phyloP scores from a whole-genome alignment of 164 flowering plant species.

The Umbilicus rupestris region DNA sequence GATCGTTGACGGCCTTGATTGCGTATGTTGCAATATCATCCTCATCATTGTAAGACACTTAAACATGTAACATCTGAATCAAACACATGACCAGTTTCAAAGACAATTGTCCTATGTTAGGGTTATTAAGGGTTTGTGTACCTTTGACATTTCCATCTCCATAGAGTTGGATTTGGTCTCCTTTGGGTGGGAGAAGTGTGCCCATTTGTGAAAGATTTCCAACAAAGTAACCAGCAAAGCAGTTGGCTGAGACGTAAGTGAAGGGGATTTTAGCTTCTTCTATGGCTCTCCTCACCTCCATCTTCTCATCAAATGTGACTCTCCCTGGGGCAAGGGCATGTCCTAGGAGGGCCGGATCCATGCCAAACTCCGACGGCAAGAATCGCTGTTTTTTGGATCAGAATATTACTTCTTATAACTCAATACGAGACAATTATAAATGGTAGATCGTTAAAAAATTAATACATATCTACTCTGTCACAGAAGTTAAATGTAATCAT shows the following conservation, averaged over 20 bases:
- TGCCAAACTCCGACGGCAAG: conserved; percentile 27
- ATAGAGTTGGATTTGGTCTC: conserved; percentile 14
- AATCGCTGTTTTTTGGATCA: conserved; percentile 19
- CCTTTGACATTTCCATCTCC: conserved; percentile 26
- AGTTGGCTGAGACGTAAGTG: conserved; percentile 21
- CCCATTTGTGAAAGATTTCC: conserved; percentile 16
- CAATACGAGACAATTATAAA: too few relatives aligned
- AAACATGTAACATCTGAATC: not conserved
- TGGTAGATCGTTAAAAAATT: too few relatives aligned
- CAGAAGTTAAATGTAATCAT: too few relatives aligned
- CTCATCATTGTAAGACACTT: conserved; percentile 36
- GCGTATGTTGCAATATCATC: conserved; percentile 43
- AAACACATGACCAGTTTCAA: not conserved
- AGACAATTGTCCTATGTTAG: not conserved
- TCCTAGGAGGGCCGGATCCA: conserved; percentile 20
- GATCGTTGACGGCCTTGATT: conserved; percentile 40
- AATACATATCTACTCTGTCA: too few relatives aligned
- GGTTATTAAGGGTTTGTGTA: not conserved
- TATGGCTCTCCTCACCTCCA: conserved; percentile 23
- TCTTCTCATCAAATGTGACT: conserved; percentile 24
- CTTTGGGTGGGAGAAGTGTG: conserved; percentile 18
- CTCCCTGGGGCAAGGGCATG: conserved; percentile 23
- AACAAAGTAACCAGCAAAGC: conserved; percentile 25
- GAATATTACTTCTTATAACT: too few relatives aligned
- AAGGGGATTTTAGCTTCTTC: conserved; percentile 19